Base-by-base conservation (phyloP, 192 early-diverging fungal species). In the Entomortierella lignicola region DNA sequence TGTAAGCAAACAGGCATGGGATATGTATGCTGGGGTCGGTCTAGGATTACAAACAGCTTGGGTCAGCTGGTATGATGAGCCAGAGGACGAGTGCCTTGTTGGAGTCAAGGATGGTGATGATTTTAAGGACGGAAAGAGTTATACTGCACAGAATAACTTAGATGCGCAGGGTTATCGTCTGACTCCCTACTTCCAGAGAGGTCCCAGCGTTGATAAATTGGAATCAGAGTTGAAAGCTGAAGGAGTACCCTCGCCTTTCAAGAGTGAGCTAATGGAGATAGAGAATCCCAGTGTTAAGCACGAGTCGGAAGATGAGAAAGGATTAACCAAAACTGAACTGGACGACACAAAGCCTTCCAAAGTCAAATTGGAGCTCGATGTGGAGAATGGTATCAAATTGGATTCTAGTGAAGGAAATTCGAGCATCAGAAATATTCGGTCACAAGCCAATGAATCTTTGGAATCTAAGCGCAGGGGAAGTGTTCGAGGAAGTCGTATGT, bases 1-100 rank as follows among this genome's bases (percentile, higher is more conserved):
- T 80, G 86, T 93, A 15, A 89, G 92, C 53, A 91, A 89, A 56
- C 89, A 89, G 13, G 89, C 88, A 15, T 93, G 87, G 83, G 87
- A 90, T 26, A 85, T 87, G n/a, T 93, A 88, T 72, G 55, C 81
- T 1, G 75, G 75, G 1, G 63, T 79, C 2, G 75, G 75, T 8
- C 52, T 79, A 11, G 75, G 75, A 0, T 51, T 79, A 2, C 75
- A 79, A 41, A 66, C 75, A 10, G 75, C 67, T 0, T 79, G 75
- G 75, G 63, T 79, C 1, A 65, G 66, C 6, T 79, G 75, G 75
- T 53, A 60, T 44, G 57, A 79, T 55, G 62, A 65, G 29, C 34
- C 41, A 0, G 75, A 79, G 27, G 75, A 79, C 29, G 64, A 51
- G 0, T 43, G 17, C 0, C 44, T 72, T 15, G 20, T 17, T 8